phyloP scores from a whole-genome alignment of 805 yeast species.

The Lachancea sp. region DNA sequence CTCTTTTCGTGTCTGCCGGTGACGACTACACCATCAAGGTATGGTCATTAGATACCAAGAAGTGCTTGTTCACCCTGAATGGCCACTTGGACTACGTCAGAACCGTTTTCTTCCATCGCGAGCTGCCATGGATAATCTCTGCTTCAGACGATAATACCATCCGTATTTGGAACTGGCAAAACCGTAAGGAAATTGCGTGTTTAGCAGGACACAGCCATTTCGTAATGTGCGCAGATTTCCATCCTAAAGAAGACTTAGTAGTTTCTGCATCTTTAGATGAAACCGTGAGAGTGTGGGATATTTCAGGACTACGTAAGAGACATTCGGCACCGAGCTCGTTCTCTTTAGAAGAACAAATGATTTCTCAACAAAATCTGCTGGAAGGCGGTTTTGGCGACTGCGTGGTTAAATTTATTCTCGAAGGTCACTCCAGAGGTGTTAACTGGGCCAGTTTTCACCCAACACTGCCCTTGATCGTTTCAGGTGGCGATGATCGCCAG shows the following conservation, averaged over 20 bases:
- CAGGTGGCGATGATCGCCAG: conserved; percentile 94
- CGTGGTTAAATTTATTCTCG: conserved; percentile 88
- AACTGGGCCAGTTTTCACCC: conserved; percentile 99
- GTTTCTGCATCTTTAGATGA: conserved; percentile 96
- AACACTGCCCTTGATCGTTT: conserved; percentile 85
- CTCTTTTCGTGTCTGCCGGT: conserved; percentile 93
- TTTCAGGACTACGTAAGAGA: conserved; percentile 86
- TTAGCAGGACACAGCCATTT: conserved; percentile 97
- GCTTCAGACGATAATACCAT: conserved; percentile 98
- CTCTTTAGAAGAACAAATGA: conserved; percentile 39
- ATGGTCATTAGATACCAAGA: conserved; percentile 89
- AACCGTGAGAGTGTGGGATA: conserved; percentile 99
- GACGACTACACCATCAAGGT: conserved; percentile 94
- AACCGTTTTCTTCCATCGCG: conserved; percentile 90
- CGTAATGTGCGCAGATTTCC: conserved; percentile 97
- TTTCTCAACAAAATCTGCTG: conserved; percentile 59
- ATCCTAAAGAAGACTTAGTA: conserved; percentile 87
- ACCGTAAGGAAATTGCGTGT: conserved; percentile 93
- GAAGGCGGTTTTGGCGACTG: conserved; percentile 97
- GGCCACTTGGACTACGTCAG: conserved; percentile 96
- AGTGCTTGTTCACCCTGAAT: conserved; percentile 81
- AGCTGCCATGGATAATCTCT: conserved; percentile 94
- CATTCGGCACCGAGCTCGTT: conserved; percentile 75
- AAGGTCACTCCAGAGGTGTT: conserved; percentile 98
- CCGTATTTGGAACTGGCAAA: conserved; percentile 99